Conservation (phyloP, 768 basidiomycete species). For the Leccinum rimulosum region DNA sequence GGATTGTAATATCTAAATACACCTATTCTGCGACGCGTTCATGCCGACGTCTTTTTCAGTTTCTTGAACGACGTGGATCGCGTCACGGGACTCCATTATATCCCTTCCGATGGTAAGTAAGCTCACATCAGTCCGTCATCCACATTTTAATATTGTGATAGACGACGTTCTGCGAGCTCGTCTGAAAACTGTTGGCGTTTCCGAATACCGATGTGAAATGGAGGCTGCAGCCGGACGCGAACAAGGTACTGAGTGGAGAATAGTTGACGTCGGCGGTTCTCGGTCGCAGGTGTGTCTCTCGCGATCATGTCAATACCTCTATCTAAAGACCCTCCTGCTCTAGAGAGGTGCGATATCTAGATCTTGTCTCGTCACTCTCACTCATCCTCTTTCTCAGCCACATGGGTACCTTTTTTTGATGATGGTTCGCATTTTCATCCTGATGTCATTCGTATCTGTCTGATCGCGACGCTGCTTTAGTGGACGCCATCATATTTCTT, state of each 20-base stretch:
- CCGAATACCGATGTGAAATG: slow-evolving; percentile 83
- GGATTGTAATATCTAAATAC: slow-evolving; percentile 41
- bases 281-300: slow-evolving; percentile 43
- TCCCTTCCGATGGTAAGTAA: slow-evolving; percentile 45
- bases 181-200: slow-evolving; percentile 68
- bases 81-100: slow-evolving; percentile 42
- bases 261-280: slow-evolving; percentile 53
- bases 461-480: slow-evolving; percentile 8
- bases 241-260: slow-evolving; percentile 52
- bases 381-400: slow-evolving; percentile 32
- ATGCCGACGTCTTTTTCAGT: slow-evolving; percentile 22
- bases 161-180: slow-evolving; percentile 54
- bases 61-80: slow-evolving; percentile 53
- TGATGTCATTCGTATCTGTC: not conserved
- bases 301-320: not conserved
- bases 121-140: not conserved
- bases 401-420: slow-evolving; percentile 58
- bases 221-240: slow-evolving; percentile 53
- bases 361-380: slow-evolving; percentile 1
- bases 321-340: slow-evolving; percentile 6
- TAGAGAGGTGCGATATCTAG: slow-evolving; percentile 34
- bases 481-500: slow-evolving; percentile 54
- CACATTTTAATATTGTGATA: slow-evolving; percentile 18
- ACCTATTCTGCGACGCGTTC: not conserved
- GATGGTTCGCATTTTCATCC: slow-evolving; percentile 35